Evolutionary conservation across 148 eudicot genomes (phyloP), one percentile per base, ranked within the genome.

Genomic region (Oxyria digyna): DNA sequence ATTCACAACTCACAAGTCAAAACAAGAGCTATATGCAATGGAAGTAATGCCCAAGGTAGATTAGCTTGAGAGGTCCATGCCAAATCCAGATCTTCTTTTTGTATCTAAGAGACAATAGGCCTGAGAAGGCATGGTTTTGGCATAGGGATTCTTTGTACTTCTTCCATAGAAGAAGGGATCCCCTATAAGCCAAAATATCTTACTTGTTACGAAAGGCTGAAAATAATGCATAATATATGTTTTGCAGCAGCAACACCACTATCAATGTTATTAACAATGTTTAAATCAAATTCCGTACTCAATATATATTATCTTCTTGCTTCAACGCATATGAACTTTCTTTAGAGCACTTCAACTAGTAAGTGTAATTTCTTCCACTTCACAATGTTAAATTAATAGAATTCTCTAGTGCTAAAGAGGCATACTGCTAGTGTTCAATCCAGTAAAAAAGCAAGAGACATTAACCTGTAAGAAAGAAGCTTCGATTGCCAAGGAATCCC

Each of bases 401-500:
- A 57, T 13, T n/a, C 17, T 26, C 3, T 12, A 26, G 6, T 12
- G 63, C 27, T 14, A 57, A 57, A 27, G 20, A 59, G 65, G 65
- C 38, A 14, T 29, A 14, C 27, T 29, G 37, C 6, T 18, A n/a
- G n/a, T 59, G 65, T 59, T 15, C 8, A 0, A 13, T 29, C 6
- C n/a, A 59, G 20, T 13, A 59, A n/a, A n/a, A n/a, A n/a, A 15
- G 7, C 65, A 71, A 42, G 17, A 74, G 55, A 41, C 20, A 52
- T 18, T 71, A 35, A 95, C 99, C 99, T 95, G 99, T 82, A 95
- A 83, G 79, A 95, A 95, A 74, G 96, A 78, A 15, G 99, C 97
- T 80, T 95, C 99, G 64, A 95, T 87, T 37, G 99, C 99, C 72
- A 95, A 88, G 57, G 99, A 95, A 81, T 95, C 99, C 70, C 99